Percentiles rank a stretch among this genome's conserved stretches.
Conservation (phyloP, 192 early-diverging fungal species). For the Linderina pennispora region DNA sequence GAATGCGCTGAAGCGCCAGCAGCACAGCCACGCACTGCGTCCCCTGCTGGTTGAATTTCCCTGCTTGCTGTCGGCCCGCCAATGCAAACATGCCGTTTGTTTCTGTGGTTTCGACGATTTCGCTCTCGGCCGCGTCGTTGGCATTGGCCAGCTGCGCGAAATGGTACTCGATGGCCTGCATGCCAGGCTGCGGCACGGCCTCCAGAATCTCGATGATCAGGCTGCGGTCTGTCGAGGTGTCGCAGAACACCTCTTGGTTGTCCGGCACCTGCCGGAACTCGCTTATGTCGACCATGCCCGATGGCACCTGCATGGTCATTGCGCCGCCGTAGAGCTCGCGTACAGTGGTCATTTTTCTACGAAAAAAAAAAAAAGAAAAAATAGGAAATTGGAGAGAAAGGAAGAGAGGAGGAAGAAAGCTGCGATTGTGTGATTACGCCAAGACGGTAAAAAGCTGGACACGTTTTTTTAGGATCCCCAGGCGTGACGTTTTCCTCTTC, state of each 20-base stretch:
- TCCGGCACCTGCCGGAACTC: conserved; percentile 77
- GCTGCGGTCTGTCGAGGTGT: conserved; percentile 63
- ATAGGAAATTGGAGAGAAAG: too few relatives aligned
- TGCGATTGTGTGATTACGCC: too few relatives aligned
- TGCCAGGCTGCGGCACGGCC: conserved; percentile 42
- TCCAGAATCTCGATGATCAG: conserved; percentile 87
- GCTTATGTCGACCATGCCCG: conserved; percentile 58
- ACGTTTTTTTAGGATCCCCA: conserved; percentile 6
- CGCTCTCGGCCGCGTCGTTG: conserved; percentile 59
- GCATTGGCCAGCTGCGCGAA: conserved; percentile 71
- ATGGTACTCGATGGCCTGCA: conserved; percentile 59
- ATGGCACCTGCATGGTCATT: conserved; percentile 55
- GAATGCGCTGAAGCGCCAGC: conserved; percentile 67
- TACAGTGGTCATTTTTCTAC: neutral
- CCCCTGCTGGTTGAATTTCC: conserved; percentile 72
- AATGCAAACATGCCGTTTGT: conserved; percentile 43
- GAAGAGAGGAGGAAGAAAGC: too few relatives aligned
- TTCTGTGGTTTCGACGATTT: conserved; percentile 35
- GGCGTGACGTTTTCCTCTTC: neutral
- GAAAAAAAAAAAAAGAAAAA: neutral
- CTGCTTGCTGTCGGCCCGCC: conserved; percentile 58
- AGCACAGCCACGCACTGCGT: conserved; percentile 58
- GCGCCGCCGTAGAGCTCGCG: conserved; percentile 65
- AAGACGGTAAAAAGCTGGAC: neutral
- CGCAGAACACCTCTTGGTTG: conserved; percentile 89